Evolutionary conservation across 331 rosid species (phyloP).

Genomic region (Acacia pycnantha): DNA sequence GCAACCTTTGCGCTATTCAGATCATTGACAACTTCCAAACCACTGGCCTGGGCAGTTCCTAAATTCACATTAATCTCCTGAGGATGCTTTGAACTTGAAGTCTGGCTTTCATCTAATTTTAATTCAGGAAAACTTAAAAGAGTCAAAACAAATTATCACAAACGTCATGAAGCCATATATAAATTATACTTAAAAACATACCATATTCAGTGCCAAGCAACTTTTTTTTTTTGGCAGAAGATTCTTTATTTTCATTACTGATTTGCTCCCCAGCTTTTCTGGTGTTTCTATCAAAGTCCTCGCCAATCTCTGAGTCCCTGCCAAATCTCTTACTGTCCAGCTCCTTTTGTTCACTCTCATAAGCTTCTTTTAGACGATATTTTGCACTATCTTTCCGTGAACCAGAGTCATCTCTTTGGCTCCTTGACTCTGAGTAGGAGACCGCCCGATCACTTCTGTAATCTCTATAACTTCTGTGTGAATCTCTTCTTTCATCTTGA

Average conservation of each 20-base stretch:
- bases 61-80: slow-evolving; percentile 48
- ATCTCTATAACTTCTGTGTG: slow-evolving; percentile 57
- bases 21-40: slow-evolving; percentile 51
- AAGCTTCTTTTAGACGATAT: slow-evolving; percentile 48
- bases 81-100: slow-evolving; percentile 52
- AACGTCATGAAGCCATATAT: neutral
- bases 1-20: slow-evolving; percentile 80
- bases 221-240: slow-evolving; percentile 61
- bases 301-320: slow-evolving; percentile 33
- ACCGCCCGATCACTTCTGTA: slow-evolving; percentile 47
- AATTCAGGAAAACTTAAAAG: neutral
- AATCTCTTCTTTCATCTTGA: slow-evolving; percentile 63
- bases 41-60: slow-evolving; percentile 40
- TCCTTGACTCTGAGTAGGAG: slow-evolving; percentile 50
- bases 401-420: slow-evolving; percentile 40
- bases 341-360: slow-evolving; percentile 49
- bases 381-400: slow-evolving; percentile 44
- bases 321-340: slow-evolving; percentile 36
- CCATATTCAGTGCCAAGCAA: slow-evolving; percentile 51
- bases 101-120: slow-evolving; percentile 47
- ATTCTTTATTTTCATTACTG: slow-evolving; percentile 48
- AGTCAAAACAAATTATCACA: neutral
- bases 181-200: slow-evolving; percentile 23
- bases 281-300: slow-evolving; percentile 46
- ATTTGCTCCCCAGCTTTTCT: slow-evolving; percentile 43